Evolutionary conservation across 257 asterid species (phyloP).

Genomic region (Linaria vulgaris): DNA sequence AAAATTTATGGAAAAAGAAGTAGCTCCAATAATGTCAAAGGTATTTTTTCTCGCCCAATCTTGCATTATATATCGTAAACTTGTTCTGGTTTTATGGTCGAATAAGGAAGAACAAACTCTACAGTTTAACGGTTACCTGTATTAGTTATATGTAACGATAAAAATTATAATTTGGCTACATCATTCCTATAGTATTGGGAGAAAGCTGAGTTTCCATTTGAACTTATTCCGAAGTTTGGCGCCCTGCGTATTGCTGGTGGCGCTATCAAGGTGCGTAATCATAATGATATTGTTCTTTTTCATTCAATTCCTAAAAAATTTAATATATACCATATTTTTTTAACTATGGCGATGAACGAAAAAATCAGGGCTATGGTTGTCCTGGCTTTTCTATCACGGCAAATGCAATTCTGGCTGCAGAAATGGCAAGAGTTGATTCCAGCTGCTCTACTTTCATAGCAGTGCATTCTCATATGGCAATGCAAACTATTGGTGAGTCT

Average conservation of each 20-base stretch:
- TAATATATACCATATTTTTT: too few relatives aligned
- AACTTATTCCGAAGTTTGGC: conserved; percentile 51
- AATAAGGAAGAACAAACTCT: too few relatives aligned
- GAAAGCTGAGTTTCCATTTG: conserved; percentile 64
- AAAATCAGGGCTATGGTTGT: conserved; percentile 66
- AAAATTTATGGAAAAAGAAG: conserved; percentile 57
- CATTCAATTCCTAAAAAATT: not conserved
- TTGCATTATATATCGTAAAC: too few relatives aligned
- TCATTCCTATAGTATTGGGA: conserved; percentile 51
- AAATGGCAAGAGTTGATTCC: conserved; percentile 59
- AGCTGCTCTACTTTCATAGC: conserved; percentile 52
- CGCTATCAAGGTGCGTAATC: conserved; percentile 57
- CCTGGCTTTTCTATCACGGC: conserved; percentile 52
- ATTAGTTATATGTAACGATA: too few relatives aligned
- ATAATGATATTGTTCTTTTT: not conserved
- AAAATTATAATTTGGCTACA: too few relatives aligned
- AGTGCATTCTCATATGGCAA: conserved; percentile 56
- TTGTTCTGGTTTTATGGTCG: too few relatives aligned
- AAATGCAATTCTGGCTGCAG: conserved; percentile 43
- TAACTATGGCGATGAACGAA: too few relatives aligned
- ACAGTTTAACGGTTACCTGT: too few relatives aligned
- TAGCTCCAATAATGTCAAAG: conserved; percentile 62
- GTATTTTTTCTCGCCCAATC: too few relatives aligned
- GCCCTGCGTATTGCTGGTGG: conserved; percentile 50
- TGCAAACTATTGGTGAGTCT: conserved; percentile 48